Evolutionary conservation across 331 rosid genomes (phyloP), one percentile per base, ranked within the genome.

Genomic region (Acacia pycnantha): DNA sequence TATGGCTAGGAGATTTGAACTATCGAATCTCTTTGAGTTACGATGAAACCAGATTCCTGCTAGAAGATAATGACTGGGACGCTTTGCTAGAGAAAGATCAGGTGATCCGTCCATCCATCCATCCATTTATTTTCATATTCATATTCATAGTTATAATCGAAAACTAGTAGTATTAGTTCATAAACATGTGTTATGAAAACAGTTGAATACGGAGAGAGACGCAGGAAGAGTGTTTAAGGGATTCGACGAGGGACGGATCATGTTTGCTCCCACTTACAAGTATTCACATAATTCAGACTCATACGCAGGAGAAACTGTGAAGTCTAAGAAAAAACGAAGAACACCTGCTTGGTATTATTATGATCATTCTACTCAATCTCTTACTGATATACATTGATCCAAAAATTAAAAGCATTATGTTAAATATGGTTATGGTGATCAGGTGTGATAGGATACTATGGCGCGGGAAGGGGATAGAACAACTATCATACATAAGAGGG

Each of bases 1-100:
- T 95, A 70, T 95, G 98, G 98, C 87, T 93, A 2, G 98, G 98
- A 80, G 98, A 95, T 85, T 90, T 95, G 92, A 95, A 95, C 62
- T 95, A 95, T 72, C 88, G 98, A 11, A 87, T 93, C 83, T 82
- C 97, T 40, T 82, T 95, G 93, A 95, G 93, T 85, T 95, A 95
- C 44, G 92, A 95, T 26, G 90, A 92, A 83, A 91, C 98, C 37
- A 87, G 91, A 76, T 79, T 72, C 51, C 76, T 95, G 48, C 65
- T 95, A 88, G 97, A 93, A 77, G 98, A 89, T 2, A 90, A 86
- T 84, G 93, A 93, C 44, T 95, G 98, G 98, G 94, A 93, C 82
- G 82, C 88, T 44, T 88, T 95, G 76, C 84, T 95, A 48, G 88
- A 85, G 78, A 93, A 81, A 80, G 98, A 95, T 82, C 98, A 95